A percentile compares a stretch with the other conserved stretches of the same genome.
phyloP scores from a whole-genome alignment of 2,329 filamentous ascomycete species.

The Gyromitra esculenta region DNA sequence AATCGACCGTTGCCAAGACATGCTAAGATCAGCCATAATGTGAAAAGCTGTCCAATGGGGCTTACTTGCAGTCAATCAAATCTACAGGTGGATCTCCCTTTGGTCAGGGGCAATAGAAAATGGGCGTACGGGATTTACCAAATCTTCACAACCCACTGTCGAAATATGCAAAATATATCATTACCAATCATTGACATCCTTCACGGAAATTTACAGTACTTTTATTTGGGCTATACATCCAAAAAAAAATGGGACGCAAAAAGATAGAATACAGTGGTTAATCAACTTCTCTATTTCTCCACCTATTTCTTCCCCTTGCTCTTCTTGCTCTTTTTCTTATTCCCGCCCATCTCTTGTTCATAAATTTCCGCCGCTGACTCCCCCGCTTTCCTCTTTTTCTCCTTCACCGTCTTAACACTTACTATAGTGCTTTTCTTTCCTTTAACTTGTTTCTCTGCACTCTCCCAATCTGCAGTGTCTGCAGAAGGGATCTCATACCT shows the following conservation, averaged over 20 bases:
- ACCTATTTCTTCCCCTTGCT: conserved; percentile 41
- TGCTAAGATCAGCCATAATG: background rate
- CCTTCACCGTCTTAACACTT: conserved; percentile 75
- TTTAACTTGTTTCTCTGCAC: conserved; percentile 78
- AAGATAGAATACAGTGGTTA: conserved; percentile 45
- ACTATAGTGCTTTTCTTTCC: conserved; percentile 73
- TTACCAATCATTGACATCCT: background rate
- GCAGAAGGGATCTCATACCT: conserved; percentile 72
- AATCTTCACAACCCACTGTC: background rate
- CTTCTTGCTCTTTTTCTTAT: conserved; percentile 66
- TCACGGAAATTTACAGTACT: conserved; percentile 29
- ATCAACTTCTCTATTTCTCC: background rate
- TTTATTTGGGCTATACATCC: conserved; percentile 30
- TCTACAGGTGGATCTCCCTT: background rate
- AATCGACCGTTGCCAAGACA: conserved; percentile 22
- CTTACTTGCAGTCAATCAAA: background rate
- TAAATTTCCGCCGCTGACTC: conserved; percentile 71
- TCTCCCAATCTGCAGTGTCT: conserved; percentile 71
- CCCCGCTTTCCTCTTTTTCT: conserved; percentile 75
- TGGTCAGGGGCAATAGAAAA: no score
- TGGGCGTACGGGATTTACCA: background rate
- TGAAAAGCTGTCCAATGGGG: no score
- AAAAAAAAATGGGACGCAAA: conserved; percentile 1
- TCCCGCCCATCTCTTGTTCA: conserved; percentile 68
- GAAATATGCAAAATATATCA: conserved; percentile 3